Evolutionary conservation across 768 basidiomycete species (phyloP), one percentile per base, ranked within the genome.

Genomic region (Mycena crocata): DNA sequence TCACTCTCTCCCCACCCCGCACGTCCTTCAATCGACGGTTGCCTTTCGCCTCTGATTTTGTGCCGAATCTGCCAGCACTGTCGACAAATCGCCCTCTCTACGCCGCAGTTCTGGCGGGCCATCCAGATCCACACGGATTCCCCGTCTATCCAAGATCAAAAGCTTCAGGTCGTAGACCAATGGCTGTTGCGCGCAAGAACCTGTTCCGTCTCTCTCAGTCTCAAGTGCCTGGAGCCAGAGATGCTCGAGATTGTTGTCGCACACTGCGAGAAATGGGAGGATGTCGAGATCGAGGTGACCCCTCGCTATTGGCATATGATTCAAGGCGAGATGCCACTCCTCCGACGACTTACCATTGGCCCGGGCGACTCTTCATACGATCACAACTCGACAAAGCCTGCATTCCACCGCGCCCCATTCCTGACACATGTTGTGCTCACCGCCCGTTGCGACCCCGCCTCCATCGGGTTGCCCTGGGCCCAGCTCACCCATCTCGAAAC

Each of bases 241-340:
- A 35, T 58, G 19, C 26, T 58, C 4, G 19, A 32, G 1, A 10
- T 50, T 14, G 13, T 44, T 23, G n/a, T 57, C 5, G 28, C 14
- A 1, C 66, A 62, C 17, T 62, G 52, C 21, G 5, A 28, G n/a
- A 54, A 48, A 23, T 67, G 60, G 66, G 60, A 57, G 21, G 21
- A 57, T 28, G 17, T 57, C 32, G 39, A 45, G 23, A 3, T 67
- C 2, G 1, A 26, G 9, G 14, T 57, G 39, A 48, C 66, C n/a
- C 37, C 44, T n/a, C 13, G 34, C 5, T 2, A 40, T 0, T 35
- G 57, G 19, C 31, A 28, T 28, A 2, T 56, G 2, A 49, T 67
- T 42, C 35, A 42, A 23, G 59, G 54, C 7, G 60, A 67, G 10
- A 62, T 67, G 59, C 60, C 66, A 12, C 37, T 57, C 7, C 55